Percentiles rank a stretch among this genome's conserved stretches.
These are phyloP conservation scores for Aspergillus sp. DNA, from an alignment of 2,329 filamentous ascomycete genomes.

Conservation along the genomic window DNA sequence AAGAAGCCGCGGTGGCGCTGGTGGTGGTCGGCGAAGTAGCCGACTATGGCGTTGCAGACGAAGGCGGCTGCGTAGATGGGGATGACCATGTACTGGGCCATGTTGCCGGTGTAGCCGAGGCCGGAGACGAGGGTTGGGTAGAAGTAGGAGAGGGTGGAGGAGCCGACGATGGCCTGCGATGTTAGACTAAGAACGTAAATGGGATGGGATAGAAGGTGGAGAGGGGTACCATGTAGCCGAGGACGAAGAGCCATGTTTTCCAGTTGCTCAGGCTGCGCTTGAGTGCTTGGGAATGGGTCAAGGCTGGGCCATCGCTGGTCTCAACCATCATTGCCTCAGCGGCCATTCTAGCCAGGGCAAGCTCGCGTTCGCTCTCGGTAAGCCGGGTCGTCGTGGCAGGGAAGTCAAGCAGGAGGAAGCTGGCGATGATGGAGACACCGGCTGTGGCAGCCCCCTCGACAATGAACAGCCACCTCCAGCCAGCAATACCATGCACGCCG, in stretches of 20 bases:
- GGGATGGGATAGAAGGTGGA: not conserved
- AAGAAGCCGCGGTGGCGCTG: conserved; percentile 50
- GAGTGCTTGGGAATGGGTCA: conserved; percentile 22
- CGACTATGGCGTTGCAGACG: conserved; percentile 48
- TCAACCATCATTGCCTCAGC: conserved; percentile 19
- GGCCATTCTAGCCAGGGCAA: conserved; percentile 26
- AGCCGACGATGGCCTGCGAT: conserved; percentile 36
- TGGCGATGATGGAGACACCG: conserved; percentile 42
- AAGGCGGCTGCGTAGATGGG: conserved; percentile 57
- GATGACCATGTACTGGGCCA: conserved; percentile 30
- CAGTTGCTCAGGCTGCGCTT: conserved; percentile 23
- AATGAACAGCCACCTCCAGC: conserved; percentile 6
- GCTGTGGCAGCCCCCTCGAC: conserved; percentile 38
- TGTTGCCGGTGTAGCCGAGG: conserved; percentile 20
- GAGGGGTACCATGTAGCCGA: conserved; percentile 39
- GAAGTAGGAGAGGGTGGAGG: conserved; percentile 32
- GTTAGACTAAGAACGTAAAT: not conserved
- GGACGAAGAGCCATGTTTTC: conserved; percentile 42
- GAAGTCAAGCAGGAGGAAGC: conserved; percentile 52
- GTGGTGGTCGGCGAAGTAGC: conserved; percentile 50
- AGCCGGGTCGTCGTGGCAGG: conserved; percentile 48
- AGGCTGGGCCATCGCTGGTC: conserved; percentile 12
- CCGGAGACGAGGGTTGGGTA: conserved; percentile 30
- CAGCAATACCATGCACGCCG: not conserved
- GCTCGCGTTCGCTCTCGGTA: conserved; percentile 24